These are phyloP conservation scores for Ustilago bromivora DNA, from an alignment of 1,284 basidiomycete species.

Conservation along the genomic window DNA sequence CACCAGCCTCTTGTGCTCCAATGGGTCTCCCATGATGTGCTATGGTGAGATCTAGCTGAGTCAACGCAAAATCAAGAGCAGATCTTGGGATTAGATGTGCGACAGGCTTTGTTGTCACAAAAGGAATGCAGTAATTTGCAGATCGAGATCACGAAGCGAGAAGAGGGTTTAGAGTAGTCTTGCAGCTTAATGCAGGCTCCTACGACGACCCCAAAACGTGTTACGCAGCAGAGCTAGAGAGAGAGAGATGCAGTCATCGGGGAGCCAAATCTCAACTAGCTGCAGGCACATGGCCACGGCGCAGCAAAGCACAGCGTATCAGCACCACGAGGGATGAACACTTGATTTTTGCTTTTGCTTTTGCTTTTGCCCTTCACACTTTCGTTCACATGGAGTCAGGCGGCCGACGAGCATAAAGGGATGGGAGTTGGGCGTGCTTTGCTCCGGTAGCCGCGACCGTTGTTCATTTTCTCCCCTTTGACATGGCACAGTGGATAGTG, in stretches of 20 bases:
- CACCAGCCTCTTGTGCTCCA: not conserved
- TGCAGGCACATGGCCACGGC: not conserved
- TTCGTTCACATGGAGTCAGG: not conserved
- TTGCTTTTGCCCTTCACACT: not conserved
- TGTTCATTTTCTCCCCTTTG: not conserved
- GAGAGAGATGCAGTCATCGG: not conserved
- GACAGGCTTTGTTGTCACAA: not conserved
- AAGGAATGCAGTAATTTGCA: constrained; percentile 1
- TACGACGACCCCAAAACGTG: constrained; percentile 6
- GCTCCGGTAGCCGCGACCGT: not conserved
- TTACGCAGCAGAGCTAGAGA: not conserved
- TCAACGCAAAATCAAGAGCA: not conserved
- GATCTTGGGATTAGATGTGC: not conserved
- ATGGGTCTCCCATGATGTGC: not conserved
- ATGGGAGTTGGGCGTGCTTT: not conserved
- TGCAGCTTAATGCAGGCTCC: constrained; percentile 1
- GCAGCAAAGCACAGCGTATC: no score
- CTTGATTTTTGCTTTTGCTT: not conserved
- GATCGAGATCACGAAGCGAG: not conserved
- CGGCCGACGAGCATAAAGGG: not conserved
- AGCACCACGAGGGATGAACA: not conserved
- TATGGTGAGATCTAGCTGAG: not conserved
- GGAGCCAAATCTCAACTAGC: not conserved
- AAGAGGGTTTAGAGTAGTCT: constrained; percentile 1
- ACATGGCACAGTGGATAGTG: not conserved